These are phyloP conservation scores for Elongisporangium anandrum DNA, from an alignment of 352 stramenopile species.

Conservation along the genomic window DNA sequence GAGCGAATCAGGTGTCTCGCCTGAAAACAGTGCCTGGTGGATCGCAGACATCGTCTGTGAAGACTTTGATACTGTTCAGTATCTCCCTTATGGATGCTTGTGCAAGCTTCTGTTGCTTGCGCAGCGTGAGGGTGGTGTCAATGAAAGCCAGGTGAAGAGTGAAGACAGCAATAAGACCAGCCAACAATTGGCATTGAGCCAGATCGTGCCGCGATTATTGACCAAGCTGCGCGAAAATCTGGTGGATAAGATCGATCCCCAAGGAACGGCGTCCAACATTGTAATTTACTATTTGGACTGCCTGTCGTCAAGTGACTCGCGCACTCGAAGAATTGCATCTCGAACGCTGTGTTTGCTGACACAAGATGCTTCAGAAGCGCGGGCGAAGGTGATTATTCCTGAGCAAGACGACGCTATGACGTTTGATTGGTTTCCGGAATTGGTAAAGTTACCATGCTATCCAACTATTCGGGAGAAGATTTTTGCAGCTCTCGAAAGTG, in stretches of 20 bases:
- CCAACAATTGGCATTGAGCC: constrained; percentile 30
- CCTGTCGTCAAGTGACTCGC: constrained; percentile 43
- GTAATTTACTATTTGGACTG: constrained; percentile 73
- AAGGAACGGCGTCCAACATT: constrained; percentile 36
- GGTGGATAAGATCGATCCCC: constrained; percentile 21
- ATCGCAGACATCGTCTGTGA: constrained; percentile 87
- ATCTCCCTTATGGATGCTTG: constrained; percentile 70
- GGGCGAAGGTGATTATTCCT: constrained; percentile 17
- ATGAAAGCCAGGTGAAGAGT: neutral
- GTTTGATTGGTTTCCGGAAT: constrained; percentile 66
- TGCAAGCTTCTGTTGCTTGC: constrained; percentile 77
- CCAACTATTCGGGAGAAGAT: constrained; percentile 43
- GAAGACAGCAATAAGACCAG: constrained; percentile 10
- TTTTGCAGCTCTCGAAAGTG: constrained; percentile 58
- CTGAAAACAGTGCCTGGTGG: constrained; percentile 59
- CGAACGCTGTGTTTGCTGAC: constrained; percentile 68
- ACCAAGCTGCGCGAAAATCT: constrained; percentile 57
- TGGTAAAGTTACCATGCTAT: constrained; percentile 70
- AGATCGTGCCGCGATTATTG: constrained; percentile 53
- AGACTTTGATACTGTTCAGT: constrained; percentile 76
- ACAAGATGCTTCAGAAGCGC: constrained; percentile 7
- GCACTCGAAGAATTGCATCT: constrained; percentile 51
- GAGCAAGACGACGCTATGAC: constrained; percentile 31
- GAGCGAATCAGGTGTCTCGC: constrained; percentile 11
- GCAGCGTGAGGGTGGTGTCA: constrained; percentile 12